Evolutionary conservation across 108 stramenopile genomes (phyloP).

Genomic region (Phaeodactylum tricornutum): DNA sequence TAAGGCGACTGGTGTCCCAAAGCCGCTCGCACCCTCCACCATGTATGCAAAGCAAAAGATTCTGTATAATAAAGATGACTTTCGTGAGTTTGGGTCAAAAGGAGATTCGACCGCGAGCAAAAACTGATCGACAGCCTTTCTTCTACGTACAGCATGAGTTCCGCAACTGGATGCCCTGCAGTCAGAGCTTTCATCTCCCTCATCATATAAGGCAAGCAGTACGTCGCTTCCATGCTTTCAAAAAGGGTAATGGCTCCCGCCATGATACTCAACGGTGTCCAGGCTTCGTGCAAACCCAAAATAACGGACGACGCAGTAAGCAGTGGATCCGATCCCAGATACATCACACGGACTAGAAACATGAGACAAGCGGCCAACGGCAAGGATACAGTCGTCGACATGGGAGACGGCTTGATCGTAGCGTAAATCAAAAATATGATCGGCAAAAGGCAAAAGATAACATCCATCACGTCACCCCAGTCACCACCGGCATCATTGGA

Average conservation of each 20-base stretch:
- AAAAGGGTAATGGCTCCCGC: constrained; percentile 47
- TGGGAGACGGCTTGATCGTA: constrained; percentile 29
- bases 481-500: constrained; percentile 22
- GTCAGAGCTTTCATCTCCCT: constrained; percentile 56
- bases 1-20: constrained; percentile 57
- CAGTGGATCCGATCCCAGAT: constrained; percentile 34
- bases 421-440: constrained; percentile 34
- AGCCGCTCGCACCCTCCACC: constrained; percentile 59
- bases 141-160: constrained; percentile 36
- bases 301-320: constrained; percentile 30
- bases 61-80: too few relatives aligned
- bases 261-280: constrained; percentile 41
- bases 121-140: constrained; percentile 2
- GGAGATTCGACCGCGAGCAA: not conserved
- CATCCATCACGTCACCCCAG: constrained; percentile 49
- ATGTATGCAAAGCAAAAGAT: constrained; percentile 50
- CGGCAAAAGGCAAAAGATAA: constrained; percentile 41
- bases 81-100: too few relatives aligned
- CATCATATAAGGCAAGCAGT: constrained; percentile 65
- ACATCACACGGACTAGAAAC: constrained; percentile 48
- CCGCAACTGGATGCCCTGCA: constrained; percentile 40
- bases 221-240: constrained; percentile 55
- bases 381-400: constrained; percentile 32
- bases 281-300: constrained; percentile 40
- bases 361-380: constrained; percentile 40